Evolutionary conservation across 2,329 filamentous ascomycete species (phyloP), one percentile per base, ranked within the genome.

Genomic region (Furcasterigmium furcatum): DNA sequence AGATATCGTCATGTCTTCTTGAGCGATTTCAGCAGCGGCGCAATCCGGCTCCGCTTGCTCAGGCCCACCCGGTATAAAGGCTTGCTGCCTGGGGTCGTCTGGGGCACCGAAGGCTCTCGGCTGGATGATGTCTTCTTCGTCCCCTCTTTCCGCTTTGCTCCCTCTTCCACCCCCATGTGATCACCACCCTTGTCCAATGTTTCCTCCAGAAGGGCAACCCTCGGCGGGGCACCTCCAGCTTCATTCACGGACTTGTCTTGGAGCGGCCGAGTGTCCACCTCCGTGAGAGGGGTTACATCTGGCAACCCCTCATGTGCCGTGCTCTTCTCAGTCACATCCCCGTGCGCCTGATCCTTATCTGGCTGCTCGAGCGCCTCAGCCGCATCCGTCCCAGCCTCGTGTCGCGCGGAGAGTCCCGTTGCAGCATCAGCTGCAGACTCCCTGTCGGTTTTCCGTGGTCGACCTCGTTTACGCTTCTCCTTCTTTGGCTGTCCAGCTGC

Each of bases 1-100:
- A 13, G 39, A 14, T 39, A n/a, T 8, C 18, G 5, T 38, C 14
- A 44, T 56, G 50, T 60, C 55, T 76, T 77, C 45, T 66, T 69
- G 44, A 78, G 51, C 19, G 66, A 66, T 58, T 79, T 78, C 21
- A 79, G 60, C 44, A 79, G 56, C 22, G 76, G 74, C 29, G 75
- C 72, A 48, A 79, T 77, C 46, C 71, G 65, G 16, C 68, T 68
- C 54, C 59, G 66, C 57, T 69, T 77, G 61, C 75, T 79, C 52
- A 79, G 58, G 4, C 76, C 76, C 44, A 79, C 74, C 14, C 76
- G 66, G 50, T 73, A 76, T 14, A 68, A 51, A 14, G 72, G 72
- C 49, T 71, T 74, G 13, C 55, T 52, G 6, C 46, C 52, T 44
- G 54, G 55, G 13, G 48, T 24, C 14, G 39, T 30, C 25, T 20